Evolutionary conservation across 1,284 basidiomycete species (phyloP).

Genomic region (Earliella scabrosa): DNA sequence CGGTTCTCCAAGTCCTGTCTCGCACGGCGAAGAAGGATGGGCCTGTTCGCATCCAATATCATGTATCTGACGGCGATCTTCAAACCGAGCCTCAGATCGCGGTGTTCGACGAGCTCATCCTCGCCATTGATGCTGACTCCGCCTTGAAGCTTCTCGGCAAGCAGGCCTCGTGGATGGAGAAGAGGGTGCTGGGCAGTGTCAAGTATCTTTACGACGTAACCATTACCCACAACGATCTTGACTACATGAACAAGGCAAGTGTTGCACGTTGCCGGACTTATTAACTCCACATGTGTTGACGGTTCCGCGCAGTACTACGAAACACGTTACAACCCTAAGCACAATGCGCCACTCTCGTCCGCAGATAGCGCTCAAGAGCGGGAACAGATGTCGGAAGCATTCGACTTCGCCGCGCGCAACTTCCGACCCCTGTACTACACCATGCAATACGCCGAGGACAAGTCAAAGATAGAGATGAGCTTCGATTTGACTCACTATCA

Average conservation of each 20-base stretch:
- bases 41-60: slow-evolving; percentile 34
- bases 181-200: slow-evolving; percentile 60
- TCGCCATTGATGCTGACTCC: slow-evolving; percentile 63
- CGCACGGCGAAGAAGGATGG: slow-evolving; percentile 26
- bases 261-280: not conserved
- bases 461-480: slow-evolving; percentile 65
- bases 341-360: slow-evolving; percentile 42
- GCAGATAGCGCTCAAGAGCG: slow-evolving; percentile 38
- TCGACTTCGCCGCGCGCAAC: slow-evolving; percentile 48
- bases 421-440: slow-evolving; percentile 64
- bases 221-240: slow-evolving; percentile 58
- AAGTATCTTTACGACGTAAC: slow-evolving; percentile 63
- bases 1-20: slow-evolving; percentile 45
- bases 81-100: slow-evolving; percentile 41
- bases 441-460: slow-evolving; percentile 57
- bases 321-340: slow-evolving; percentile 44
- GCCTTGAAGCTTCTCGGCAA: slow-evolving; percentile 58
- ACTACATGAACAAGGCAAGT: slow-evolving; percentile 57
- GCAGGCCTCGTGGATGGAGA: slow-evolving; percentile 60
- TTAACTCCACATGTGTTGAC: too few relatives aligned
- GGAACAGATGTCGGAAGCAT: slow-evolving; percentile 44
- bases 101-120: slow-evolving; percentile 65
- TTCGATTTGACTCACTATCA: slow-evolving; percentile 65
- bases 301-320: slow-evolving; percentile 62
- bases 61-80: slow-evolving; percentile 14